These are phyloP conservation scores for Eimeria necatrix DNA, from an alignment of 169 alveolate genomes.

Conservation along the genomic window DNA sequence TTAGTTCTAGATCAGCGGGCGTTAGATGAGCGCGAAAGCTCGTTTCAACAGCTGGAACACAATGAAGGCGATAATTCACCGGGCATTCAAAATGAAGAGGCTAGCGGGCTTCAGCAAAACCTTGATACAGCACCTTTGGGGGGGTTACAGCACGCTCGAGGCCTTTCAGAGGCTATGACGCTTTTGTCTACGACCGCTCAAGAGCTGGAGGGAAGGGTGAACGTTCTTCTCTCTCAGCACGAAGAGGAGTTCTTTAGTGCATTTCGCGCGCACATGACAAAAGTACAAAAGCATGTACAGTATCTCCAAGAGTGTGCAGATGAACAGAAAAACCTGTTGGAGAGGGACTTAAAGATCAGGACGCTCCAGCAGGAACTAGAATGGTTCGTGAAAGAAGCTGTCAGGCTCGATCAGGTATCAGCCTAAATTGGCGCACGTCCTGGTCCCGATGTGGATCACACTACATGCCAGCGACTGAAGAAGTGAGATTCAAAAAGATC, in stretches of 20 bases:
- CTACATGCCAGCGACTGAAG: background rate
- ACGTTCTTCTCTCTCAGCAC: slow-evolving; percentile 78
- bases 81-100: background rate
- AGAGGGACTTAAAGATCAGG: slow-evolving; percentile 55
- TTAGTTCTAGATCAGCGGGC: background rate
- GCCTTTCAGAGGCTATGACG: slow-evolving; percentile 53
- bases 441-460: background rate
- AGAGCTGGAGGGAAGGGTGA: slow-evolving; percentile 66
- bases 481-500: background rate
- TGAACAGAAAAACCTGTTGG: slow-evolving; percentile 36
- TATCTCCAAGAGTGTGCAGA: slow-evolving; percentile 74
- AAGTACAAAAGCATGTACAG: slow-evolving; percentile 73
- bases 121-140: background rate
- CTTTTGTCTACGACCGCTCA: slow-evolving; percentile 22
- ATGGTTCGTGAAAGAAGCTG: slow-evolving; percentile 84
- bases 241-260: slow-evolving; percentile 81
- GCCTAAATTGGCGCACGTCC: background rate
- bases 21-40: background rate
- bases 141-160: background rate
- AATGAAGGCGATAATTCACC: background rate
- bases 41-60: background rate
- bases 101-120: background rate
- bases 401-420: slow-evolving; percentile 79
- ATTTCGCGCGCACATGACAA: slow-evolving; percentile 79
- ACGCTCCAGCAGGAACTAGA: slow-evolving; percentile 76